Conservation (phyloP, 225 moss, liverwort and hornwort genomes). For the Antitrichia curtipendula region DNA sequence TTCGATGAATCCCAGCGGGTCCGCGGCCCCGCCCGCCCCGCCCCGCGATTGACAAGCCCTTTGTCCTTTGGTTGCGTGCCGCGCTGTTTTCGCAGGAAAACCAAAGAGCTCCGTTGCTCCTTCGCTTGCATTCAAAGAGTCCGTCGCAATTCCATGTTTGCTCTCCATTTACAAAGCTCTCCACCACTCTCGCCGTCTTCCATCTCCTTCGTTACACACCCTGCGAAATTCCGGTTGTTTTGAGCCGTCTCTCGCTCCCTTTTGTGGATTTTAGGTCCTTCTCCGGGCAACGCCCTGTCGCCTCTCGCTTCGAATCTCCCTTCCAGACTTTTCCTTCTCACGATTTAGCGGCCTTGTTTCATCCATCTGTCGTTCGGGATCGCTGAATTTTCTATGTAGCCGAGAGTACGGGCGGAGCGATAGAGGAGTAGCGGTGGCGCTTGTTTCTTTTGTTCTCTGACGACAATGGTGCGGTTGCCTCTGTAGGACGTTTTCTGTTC, state of each 20-base stretch:
- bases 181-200: neutral
- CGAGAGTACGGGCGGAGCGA: neutral
- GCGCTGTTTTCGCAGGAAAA: neutral
- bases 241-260: neutral
- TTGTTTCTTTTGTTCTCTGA: neutral
- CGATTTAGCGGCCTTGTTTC: neutral
- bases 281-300: neutral
- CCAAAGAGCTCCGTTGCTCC: neutral
- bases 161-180: neutral
- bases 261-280: neutral
- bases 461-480: neutral
- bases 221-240: neutral
- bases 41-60: neutral
- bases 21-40: neutral
- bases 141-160: neutral
- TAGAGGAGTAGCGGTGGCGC: neutral
- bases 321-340: neutral
- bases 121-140: neutral
- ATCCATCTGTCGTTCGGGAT: neutral
- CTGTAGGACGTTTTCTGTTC: neutral
- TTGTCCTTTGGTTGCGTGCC: constrained; percentile 7
- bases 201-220: too few relatives aligned
- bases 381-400: neutral
- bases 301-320: neutral
- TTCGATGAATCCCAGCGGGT: neutral